Evolutionary conservation across 495 filamentous ascomycete genomes (phyloP).

Genomic region (Barbatosphaeria neglecta): DNA sequence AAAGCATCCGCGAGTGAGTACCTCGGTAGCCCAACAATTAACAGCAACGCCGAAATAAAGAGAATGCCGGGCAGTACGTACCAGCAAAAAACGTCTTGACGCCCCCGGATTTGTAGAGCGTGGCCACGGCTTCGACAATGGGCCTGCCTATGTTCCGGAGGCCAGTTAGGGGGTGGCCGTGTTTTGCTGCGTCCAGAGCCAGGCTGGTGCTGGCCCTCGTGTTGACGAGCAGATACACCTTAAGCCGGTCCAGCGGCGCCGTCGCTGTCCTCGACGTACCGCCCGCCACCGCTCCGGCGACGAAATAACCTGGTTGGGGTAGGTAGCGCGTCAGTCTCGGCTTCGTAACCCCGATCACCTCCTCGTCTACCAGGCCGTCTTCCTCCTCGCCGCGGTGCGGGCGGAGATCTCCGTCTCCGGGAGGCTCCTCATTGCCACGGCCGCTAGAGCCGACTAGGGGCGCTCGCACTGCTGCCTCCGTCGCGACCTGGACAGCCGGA

Average conservation of each 20-base stretch:
- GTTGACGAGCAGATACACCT: slow-evolving; percentile 94
- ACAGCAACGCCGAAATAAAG: not conserved
- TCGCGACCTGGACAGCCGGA: too few relatives aligned
- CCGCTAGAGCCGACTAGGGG: too few relatives aligned
- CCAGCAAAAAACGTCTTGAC: slow-evolving; percentile 89
- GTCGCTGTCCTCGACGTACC: slow-evolving; percentile 87
- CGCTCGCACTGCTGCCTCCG: too few relatives aligned
- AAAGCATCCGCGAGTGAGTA: slow-evolving; percentile 18
- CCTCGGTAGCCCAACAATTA: not conserved
- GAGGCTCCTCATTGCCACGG: too few relatives aligned
- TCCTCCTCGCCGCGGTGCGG: not conserved
- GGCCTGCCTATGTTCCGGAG: slow-evolving; percentile 55
- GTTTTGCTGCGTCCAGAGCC: slow-evolving; percentile 54
- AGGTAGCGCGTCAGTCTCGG: slow-evolving; percentile 40
- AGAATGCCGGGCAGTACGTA: slow-evolving; percentile 42
- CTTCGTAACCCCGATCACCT: slow-evolving; percentile 18
- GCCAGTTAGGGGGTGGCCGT: slow-evolving; percentile 55
- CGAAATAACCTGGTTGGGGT: slow-evolving; percentile 82
- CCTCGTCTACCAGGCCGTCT: not conserved
- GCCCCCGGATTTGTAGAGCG: slow-evolving; percentile 79
- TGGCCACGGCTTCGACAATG: slow-evolving; percentile 56
- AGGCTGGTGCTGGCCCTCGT: slow-evolving; percentile 47
- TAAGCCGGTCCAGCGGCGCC: slow-evolving; percentile 89
- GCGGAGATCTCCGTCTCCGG: too few relatives aligned
- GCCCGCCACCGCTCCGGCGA: slow-evolving; percentile 87